These are phyloP conservation scores for Sclerotinia spermophila DNA, from an alignment of 2,329 filamentous ascomycete species.

Conservation along the genomic window DNA sequence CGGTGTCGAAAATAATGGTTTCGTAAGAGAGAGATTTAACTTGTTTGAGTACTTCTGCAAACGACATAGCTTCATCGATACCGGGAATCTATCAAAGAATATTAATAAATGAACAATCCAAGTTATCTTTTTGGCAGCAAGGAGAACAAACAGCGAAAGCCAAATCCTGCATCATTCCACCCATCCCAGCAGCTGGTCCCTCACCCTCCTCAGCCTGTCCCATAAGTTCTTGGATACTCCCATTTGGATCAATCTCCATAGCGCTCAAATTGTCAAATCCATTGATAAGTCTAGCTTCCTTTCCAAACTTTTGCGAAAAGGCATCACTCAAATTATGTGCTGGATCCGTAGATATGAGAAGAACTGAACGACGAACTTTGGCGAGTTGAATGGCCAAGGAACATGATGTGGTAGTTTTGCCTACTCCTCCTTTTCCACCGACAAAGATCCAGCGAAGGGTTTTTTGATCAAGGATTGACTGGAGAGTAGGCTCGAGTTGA, in stretches of 20 bases:
- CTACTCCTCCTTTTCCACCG: constrained; percentile 95
- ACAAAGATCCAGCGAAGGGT: constrained; percentile 98
- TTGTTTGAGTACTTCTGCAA: constrained; percentile 97
- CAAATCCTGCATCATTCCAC: constrained; percentile 97
- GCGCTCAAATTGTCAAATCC: constrained; percentile 92
- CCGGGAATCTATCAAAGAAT: constrained; percentile 77
- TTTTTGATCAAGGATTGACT: constrained; percentile 92
- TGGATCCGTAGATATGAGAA: constrained; percentile 97
- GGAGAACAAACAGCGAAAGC: constrained; percentile 74
- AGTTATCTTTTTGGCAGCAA: constrained; percentile 3
- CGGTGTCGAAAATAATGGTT: constrained; percentile 98
- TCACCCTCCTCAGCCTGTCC: constrained; percentile 71
- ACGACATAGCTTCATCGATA: constrained; percentile 99
- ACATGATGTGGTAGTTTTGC: constrained; percentile 99
- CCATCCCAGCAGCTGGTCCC: constrained; percentile 69
- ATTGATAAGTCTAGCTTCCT: constrained; percentile 88
- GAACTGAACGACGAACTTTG: constrained; percentile 87
- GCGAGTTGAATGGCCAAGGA: constrained; percentile 97
- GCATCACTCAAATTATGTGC: constrained; percentile 98
- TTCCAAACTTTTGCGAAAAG: constrained; percentile 98
- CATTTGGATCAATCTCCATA: constrained; percentile 99
- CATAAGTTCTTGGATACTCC: constrained; percentile 92
- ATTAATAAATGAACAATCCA: neutral
- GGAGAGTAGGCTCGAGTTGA: constrained; percentile 84
- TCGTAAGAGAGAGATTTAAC: constrained; percentile 99